Conservation (phyloP, 2,329 filamentous ascomycete genomes). For the Byssothecium circinans region DNA sequence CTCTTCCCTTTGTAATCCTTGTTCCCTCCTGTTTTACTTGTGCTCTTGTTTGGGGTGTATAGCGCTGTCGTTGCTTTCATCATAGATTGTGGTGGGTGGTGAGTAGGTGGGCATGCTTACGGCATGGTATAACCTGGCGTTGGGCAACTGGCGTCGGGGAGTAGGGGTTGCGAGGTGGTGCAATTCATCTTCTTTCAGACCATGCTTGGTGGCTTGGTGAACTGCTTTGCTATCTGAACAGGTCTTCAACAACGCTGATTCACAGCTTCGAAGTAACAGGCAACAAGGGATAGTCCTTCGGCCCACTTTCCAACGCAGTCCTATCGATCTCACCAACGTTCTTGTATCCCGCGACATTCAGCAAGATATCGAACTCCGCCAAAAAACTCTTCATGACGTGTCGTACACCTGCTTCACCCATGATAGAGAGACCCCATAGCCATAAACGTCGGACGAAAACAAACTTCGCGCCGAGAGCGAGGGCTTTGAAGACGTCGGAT, state of each 20-base stretch:
- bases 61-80: constrained; percentile 11
- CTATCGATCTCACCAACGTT: constrained; percentile 56
- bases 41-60: constrained; percentile 6
- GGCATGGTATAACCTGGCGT: neutral
- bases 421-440: constrained; percentile 62
- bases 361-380: constrained; percentile 64
- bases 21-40: constrained; percentile 2
- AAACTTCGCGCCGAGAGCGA: constrained; percentile 64
- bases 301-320: constrained; percentile 29
- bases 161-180: neutral
- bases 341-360: constrained; percentile 61
- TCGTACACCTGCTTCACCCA: constrained; percentile 62
- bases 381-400: constrained; percentile 65
- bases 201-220: neutral
- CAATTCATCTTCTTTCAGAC: neutral
- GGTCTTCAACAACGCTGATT: neutral
- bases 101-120: too few species aligned
- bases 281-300: constrained; percentile 27
- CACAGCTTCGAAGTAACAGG: constrained; percentile 29
- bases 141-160: neutral
- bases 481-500: constrained; percentile 62
- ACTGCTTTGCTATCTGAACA: neutral
- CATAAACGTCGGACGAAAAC: constrained; percentile 64
- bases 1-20: constrained; percentile 12
- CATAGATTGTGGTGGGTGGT: constrained; percentile 8